Evolutionary conservation across 352 stramenopile genomes (phyloP), one percentile per base, ranked within the genome.

Genomic region (Pythium vanterpoolii): DNA sequence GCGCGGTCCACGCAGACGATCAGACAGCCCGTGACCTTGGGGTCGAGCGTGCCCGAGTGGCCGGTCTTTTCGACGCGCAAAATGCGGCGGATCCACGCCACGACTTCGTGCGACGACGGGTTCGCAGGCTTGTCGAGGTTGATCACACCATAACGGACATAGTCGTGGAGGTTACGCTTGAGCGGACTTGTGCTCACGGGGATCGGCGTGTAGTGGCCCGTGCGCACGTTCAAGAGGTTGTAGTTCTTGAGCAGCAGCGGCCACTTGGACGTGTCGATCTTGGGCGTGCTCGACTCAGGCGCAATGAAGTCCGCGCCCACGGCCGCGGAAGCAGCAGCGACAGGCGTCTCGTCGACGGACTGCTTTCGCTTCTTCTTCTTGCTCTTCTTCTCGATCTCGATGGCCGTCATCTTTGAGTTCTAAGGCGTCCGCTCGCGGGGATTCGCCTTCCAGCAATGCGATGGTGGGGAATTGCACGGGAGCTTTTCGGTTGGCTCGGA

Each of bases 121-220:
- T 99, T 99, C 30, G 97, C 95, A 16, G 98, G 97, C 78, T 99
- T 99, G 82, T 99, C 98, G 24, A 99, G 86, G 79, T 99, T 99
- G 69, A 99, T 99, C n/a, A 99, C 96, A 60, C 97, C 98, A 64
- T 99, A 99, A 30, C 88, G 93, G 26, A 99, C 81, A 72, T 99
- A 99, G 66, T 99, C 94, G 34, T 93, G 76, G n/a, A 99, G 81
- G 56, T 90, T 90, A 45, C 98, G 92, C 68, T 98, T 98, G 30
- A 99, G 76, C 43, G 98, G 98, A 33, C 84, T 98, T 38, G 87
- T 98, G 50, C 97, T 98, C 47, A 78, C 95, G 5, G 98, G 93
- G 72, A 99, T 99, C 42, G 98, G 97, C 43, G 97, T 99, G 82
- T 99, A 99, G 81, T 99, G 97, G 21, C 90, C 94, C 31, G 97